These are phyloP conservation scores for Bathelium albidoporum DNA, from an alignment of 495 filamentous ascomycete genomes.

Conservation along the genomic window DNA sequence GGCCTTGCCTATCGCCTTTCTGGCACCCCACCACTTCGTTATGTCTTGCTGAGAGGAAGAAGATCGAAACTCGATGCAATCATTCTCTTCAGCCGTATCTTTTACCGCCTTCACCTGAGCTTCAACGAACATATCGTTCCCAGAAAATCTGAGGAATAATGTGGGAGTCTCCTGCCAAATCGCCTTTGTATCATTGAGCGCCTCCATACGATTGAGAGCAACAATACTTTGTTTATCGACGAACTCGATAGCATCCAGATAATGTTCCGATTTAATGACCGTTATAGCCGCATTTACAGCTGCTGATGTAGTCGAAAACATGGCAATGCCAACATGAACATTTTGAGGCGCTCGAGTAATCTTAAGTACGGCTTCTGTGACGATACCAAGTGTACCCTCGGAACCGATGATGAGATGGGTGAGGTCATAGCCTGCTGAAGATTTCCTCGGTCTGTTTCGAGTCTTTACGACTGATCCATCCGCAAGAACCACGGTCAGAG, in stretches of 20 bases:
- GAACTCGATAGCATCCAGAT: conserved; percentile 70
- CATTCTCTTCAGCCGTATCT: conserved; percentile 50
- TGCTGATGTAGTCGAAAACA: conserved; percentile 61
- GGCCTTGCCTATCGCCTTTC: conserved; percentile 74
- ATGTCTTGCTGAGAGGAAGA: conserved; percentile 56
- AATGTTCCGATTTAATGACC: conserved; percentile 60
- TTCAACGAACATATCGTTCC: conserved; percentile 52
- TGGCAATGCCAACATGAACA: conserved; percentile 63
- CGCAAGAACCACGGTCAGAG: conserved; percentile 66
- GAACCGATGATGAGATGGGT: conserved; percentile 67
- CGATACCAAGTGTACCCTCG: conserved; percentile 67
- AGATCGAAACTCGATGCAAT: conserved; percentile 63
- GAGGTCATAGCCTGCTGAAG: conserved; percentile 73
- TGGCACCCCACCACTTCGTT: conserved; percentile 61
- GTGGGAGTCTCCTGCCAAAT: conserved; percentile 69
- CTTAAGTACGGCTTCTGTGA: conserved; percentile 69
- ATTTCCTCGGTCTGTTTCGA: conserved; percentile 58
- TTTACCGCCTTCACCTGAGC: conserved; percentile 59
- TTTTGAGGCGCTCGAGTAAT: conserved; percentile 63
- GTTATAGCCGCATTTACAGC: conserved; percentile 59
- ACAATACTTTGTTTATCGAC: conserved; percentile 78
- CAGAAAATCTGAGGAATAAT: conserved; percentile 76
- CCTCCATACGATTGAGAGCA: conserved; percentile 62
- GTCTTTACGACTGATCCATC: conserved; percentile 76
- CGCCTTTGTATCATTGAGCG: conserved; percentile 53